Conservation (phyloP, 2,329 filamentous ascomycete genomes). For the Pezicula neosporulosa region DNA sequence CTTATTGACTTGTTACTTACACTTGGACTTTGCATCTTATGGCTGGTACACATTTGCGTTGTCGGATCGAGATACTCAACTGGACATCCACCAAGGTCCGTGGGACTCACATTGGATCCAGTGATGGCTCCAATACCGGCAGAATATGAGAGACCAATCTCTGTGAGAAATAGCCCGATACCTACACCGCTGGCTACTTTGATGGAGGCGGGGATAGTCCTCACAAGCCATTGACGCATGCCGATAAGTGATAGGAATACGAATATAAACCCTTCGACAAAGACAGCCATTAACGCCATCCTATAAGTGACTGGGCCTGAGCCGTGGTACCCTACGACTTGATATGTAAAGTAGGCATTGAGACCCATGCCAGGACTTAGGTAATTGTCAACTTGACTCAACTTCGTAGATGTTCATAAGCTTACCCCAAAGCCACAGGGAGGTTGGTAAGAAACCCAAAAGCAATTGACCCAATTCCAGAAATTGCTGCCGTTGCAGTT, state of each 20-base stretch:
- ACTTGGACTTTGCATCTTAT: conserved; percentile 75
- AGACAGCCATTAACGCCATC: conserved; percentile 60
- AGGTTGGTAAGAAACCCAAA: conserved; percentile 83
- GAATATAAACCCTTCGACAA: conserved; percentile 63
- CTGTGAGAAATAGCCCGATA: conserved; percentile 61
- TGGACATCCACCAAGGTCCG: conserved; percentile 74
- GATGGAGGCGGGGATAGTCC: conserved; percentile 59
- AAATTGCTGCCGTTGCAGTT: conserved; percentile 78
- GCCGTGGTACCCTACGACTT: conserved; percentile 60
- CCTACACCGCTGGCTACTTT: conserved; percentile 65
- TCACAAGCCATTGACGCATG: conserved; percentile 70
- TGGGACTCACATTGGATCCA: conserved; percentile 63
- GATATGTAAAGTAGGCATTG: conserved; percentile 66
- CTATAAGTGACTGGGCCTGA: conserved; percentile 53
- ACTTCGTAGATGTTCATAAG: conserved; percentile 12
- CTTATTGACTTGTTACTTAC: conserved; percentile 32
- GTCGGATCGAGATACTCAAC: conserved; percentile 44
- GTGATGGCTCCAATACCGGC: conserved; percentile 82
- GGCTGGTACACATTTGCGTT: conserved; percentile 48
- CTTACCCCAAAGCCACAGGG: conserved; percentile 71
- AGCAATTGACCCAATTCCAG: conserved; percentile 69
- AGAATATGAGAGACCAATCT: conserved; percentile 69
- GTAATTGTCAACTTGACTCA: conserved; percentile 1
- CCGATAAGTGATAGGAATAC: conserved; percentile 62
- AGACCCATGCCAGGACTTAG: conserved; percentile 62